phyloP scores from a whole-genome alignment of 768 basidiomycete genomes.

The Cyclocybe cylindracea region DNA sequence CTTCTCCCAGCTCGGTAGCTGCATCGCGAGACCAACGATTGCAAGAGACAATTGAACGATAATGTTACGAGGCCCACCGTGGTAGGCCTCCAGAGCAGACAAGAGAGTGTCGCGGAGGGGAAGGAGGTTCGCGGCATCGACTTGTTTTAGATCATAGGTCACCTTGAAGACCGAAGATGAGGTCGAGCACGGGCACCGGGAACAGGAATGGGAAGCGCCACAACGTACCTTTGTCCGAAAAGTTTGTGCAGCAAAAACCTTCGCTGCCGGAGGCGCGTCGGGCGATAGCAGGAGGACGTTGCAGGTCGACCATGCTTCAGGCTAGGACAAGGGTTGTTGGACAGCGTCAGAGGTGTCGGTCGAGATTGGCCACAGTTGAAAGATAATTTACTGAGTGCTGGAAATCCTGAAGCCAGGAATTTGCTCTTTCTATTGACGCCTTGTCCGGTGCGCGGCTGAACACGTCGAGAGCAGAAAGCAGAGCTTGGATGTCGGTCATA shows the following conservation, averaged over 20 bases:
- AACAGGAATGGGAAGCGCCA: constrained; percentile 3
- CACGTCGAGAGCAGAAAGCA: constrained; percentile 77
- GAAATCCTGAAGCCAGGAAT: constrained; percentile 96
- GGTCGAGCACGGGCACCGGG: constrained; percentile 11
- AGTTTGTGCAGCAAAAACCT: constrained; percentile 95
- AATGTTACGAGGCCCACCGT: constrained; percentile 78
- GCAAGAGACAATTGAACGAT: constrained; percentile 90
- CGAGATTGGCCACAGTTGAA: constrained; percentile 69
- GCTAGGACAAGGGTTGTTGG: constrained; percentile 71
- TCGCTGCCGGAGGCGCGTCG: constrained; percentile 76
- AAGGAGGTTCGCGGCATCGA: constrained; percentile 68
- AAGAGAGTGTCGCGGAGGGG: constrained; percentile 89
- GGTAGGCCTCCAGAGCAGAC: constrained; percentile 69
- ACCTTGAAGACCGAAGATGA: constrained; percentile 60
- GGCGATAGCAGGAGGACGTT: constrained; percentile 85
- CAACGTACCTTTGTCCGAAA: constrained; percentile 86
- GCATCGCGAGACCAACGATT: constrained; percentile 86
- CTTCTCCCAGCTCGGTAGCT: constrained; percentile 84
- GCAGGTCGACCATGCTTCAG: constrained; percentile 95
- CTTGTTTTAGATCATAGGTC: constrained; percentile 91
- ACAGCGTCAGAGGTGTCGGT: constrained; percentile 67
- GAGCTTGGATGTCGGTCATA: constrained; percentile 72
- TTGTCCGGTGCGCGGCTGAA: constrained; percentile 85
- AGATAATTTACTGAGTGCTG: constrained; percentile 96
- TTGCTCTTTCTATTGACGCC: constrained; percentile 79